phyloP scores from a whole-genome alignment of 2,329 filamentous ascomycete species.

The Aspergillus intermedius region DNA sequence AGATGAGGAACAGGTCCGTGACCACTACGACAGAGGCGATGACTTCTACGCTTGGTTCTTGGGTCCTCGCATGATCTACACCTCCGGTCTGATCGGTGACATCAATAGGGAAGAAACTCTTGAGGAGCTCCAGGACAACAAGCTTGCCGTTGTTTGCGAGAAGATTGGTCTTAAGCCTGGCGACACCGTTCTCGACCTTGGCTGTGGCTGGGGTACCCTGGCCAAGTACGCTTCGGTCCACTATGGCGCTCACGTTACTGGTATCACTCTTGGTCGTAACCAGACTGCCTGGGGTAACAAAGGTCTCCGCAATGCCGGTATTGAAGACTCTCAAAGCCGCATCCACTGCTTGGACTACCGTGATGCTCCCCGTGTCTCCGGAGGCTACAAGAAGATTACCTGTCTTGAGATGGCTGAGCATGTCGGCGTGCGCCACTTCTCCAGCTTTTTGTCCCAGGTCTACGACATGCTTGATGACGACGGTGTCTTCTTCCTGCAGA shows the following conservation, averaged over 20 bases:
- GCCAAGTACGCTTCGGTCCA: slow-evolving; percentile 87
- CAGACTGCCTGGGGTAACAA: slow-evolving; percentile 96
- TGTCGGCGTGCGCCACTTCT: slow-evolving; percentile 87
- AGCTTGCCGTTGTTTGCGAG: slow-evolving; percentile 88
- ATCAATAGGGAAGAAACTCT: slow-evolving; percentile 80
- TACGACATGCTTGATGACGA: slow-evolving; percentile 96
- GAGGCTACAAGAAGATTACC: slow-evolving; percentile 88
- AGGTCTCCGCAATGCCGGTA: slow-evolving; percentile 72
- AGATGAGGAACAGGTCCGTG: slow-evolving; percentile 97
- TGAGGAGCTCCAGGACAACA: slow-evolving; percentile 96
- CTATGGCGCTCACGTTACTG: slow-evolving; percentile 78
- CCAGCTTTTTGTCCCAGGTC: slow-evolving; percentile 73
- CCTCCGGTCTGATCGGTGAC: slow-evolving; percentile 87
- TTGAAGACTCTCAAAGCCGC: slow-evolving; percentile 79
- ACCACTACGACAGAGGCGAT: slow-evolving; percentile 95
- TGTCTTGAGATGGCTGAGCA: slow-evolving; percentile 99
- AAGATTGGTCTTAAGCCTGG: slow-evolving; percentile 81
- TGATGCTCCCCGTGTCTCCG: slow-evolving; percentile 74
- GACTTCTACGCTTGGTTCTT: slow-evolving; percentile 99
- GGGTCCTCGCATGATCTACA: slow-evolving; percentile 98
- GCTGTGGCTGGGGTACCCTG: slow-evolving; percentile 96
- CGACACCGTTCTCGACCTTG: slow-evolving; percentile 85
- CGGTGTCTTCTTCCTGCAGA: slow-evolving; percentile 91
- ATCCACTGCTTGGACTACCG: slow-evolving; percentile 97
- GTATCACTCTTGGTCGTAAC: slow-evolving; percentile 90